Percentiles rank a stretch among this genome's conserved stretches.
Conservation (phyloP, 768 basidiomycete species). For the Exsudoporus frostii region DNA sequence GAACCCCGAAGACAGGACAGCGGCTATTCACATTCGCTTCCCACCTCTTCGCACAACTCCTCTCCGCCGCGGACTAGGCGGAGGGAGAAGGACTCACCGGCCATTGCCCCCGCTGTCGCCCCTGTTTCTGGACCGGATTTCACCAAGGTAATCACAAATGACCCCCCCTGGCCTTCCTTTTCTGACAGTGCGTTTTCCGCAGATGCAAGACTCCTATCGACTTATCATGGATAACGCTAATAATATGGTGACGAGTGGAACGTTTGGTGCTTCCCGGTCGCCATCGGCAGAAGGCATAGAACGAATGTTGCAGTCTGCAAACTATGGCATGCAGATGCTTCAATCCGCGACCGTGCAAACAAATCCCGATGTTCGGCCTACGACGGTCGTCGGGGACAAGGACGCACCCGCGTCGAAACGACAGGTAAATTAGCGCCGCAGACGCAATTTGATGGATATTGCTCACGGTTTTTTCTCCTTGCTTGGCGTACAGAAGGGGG, state of each 20-base stretch:
- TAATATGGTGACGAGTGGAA: conserved; percentile 24
- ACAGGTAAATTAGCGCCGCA: conserved; percentile 32
- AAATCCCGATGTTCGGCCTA: conserved; percentile 27
- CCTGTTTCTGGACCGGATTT: conserved; percentile 38
- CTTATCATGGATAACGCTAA: conserved; percentile 40
- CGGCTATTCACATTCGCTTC: conserved; percentile 28
- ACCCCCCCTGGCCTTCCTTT: conserved; percentile 5
- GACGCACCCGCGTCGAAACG: conserved; percentile 31
- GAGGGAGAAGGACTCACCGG: conserved; percentile 35
- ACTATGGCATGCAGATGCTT: conserved; percentile 34
- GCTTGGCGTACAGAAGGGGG: conserved; percentile 31
- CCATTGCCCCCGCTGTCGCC: conserved; percentile 24
- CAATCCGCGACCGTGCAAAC: conserved; percentile 29
- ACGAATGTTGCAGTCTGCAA: conserved; percentile 44
- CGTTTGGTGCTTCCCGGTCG: conserved; percentile 21
- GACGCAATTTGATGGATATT: conserved; percentile 28
- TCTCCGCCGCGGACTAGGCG: conserved; percentile 36
- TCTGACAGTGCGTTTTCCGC: conserved; percentile 11
- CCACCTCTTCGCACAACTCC: conserved; percentile 24
- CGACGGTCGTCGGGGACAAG: conserved; percentile 27
- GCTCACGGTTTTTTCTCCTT: conserved; percentile 18
- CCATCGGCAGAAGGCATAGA: conserved; percentile 38
- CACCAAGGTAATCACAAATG: conserved; percentile 33
- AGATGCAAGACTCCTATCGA: conserved; percentile 46
- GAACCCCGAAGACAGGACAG: conserved; percentile 35